Percentiles rank a stretch among this genome's conserved stretches.
phyloP scores from a whole-genome alignment of 2,329 filamentous ascomycete genomes.

The Pseudonectria foliicola region DNA sequence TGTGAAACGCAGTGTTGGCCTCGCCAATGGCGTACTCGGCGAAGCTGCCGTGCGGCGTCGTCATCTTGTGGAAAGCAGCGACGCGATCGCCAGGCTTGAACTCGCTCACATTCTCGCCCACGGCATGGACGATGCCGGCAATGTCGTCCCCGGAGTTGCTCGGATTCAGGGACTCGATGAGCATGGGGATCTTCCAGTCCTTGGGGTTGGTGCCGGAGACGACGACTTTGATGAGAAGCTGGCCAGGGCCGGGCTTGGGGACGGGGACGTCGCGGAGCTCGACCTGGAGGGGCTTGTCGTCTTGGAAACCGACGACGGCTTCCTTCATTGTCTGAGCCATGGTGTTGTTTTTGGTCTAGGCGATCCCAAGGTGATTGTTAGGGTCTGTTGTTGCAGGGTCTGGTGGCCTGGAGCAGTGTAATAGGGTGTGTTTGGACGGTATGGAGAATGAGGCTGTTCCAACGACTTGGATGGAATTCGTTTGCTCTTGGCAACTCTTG shows the following conservation, averaged over 20 bases:
- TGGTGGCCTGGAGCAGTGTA: too few relatives aligned
- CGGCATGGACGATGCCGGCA: conserved; percentile 13
- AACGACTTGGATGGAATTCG: too few relatives aligned
- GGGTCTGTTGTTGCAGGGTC: too few relatives aligned
- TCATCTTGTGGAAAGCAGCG: conserved; percentile 45
- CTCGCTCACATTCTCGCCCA: conserved; percentile 13
- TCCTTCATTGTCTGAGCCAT: conserved; percentile 1
- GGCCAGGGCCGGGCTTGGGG: neutral
- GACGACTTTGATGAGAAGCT: neutral
- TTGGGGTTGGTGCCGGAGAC: conserved; percentile 19
- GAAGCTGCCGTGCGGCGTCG: conserved; percentile 42
- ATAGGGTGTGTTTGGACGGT: too few relatives aligned
- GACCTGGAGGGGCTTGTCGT: neutral
- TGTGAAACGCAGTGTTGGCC: conserved; percentile 49
- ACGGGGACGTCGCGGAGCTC: neutral
- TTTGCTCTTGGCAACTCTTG: too few relatives aligned
- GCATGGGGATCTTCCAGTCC: conserved; percentile 18
- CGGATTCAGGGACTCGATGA: neutral
- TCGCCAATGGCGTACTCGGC: conserved; percentile 55
- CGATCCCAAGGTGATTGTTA: too few relatives aligned
- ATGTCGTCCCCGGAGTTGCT: conserved; percentile 20
- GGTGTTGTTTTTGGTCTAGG: too few relatives aligned
- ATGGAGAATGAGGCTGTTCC: too few relatives aligned
- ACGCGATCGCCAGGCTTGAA: conserved; percentile 36
- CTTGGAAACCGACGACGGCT: neutral